A percentile compares a stretch with the other conserved stretches of the same genome.
Conservation (phyloP, 805 yeast genomes). For the Ogataea sp. region DNA sequence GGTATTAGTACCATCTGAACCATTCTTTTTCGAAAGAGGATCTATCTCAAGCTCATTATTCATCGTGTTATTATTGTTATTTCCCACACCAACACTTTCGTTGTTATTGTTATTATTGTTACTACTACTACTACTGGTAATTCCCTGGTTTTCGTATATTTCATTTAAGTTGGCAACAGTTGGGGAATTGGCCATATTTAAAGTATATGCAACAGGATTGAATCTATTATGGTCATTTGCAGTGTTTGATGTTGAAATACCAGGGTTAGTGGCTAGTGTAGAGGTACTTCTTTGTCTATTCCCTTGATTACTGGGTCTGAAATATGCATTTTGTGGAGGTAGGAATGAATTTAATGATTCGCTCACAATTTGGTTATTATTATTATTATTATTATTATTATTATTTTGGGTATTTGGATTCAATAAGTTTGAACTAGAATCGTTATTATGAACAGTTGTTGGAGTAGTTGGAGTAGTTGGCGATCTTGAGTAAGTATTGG, state of each 20-base stretch:
- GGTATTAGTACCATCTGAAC: not conserved
- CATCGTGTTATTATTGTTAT: not conserved
- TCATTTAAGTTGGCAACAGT: conserved; percentile 20
- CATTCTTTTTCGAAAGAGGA: not conserved
- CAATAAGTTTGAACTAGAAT: conserved; percentile 1
- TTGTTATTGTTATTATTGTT: not conserved
- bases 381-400: not conserved
- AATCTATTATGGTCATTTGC: conserved; percentile 16
- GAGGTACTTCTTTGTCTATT: conserved; percentile 1
- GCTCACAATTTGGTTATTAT: too few relatives aligned
- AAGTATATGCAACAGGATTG: conserved; percentile 18
- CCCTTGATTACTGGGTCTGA: not conserved
- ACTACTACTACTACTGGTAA: not conserved
- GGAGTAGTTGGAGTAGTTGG: not conserved
- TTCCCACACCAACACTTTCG: not conserved
- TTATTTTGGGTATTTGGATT: not conserved
- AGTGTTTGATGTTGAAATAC: not conserved
- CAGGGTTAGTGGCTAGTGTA: not conserved
- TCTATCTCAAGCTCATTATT: not conserved
- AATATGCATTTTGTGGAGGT: not conserved
- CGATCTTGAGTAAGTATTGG: conserved; percentile 1
- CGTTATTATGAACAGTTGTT: not conserved
- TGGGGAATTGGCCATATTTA: conserved; percentile 20
- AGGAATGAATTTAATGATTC: not conserved
- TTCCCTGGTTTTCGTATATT: not conserved